Evolutionary conservation across 768 basidiomycete genomes (phyloP), one percentile per base, ranked within the genome.

Genomic region (Lactarius hengduanensis): DNA sequence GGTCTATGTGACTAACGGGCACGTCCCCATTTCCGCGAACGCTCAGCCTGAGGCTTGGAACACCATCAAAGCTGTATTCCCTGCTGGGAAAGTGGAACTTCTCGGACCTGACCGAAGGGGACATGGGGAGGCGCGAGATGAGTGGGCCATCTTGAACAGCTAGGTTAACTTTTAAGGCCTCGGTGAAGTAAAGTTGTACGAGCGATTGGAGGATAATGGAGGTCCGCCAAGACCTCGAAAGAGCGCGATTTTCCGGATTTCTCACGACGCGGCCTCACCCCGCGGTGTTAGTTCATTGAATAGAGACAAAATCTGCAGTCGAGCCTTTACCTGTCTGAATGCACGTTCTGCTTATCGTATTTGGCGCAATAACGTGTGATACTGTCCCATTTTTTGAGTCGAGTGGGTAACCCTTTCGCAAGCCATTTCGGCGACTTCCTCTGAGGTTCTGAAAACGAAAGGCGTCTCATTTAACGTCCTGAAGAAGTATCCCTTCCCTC

Each of bases 1-100:
- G 22, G 45, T 70, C 54, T n/a, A 36, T 40, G 13, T 53, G 32
- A 30, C n/a, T 54, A 18, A 43, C 28, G 79, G 38, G 30, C 20
- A 18, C 50, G 26, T 4, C 9, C 3, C 59, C 60, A 38, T 62
- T 5, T 3, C 53, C 53, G 13, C 32, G 53, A 45, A 20, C 20
- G 20, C 9, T n/a, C 7, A 60, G 26, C 26, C 26, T 26, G 26
- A 26, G 26, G 28, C 58, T 53, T 10, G 57, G 63, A 20, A 60
- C n/a, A 34, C n/a, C 26, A 55, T 57, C 57, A 11, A 58, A 50
- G 53, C 28, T 50, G 18, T 8, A 34, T 7, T 64, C 66, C 34
- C 59, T 67, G 47, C 57, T 36, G 28, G 20, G 28, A 22, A 40
- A 40, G 53, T 22, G 50, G 5, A 55, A 50, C 3, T 45, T 43